These are phyloP conservation scores for Hypoxylon sp. DNA, from an alignment of 2,329 filamentous ascomycete genomes.

Conservation along the genomic window DNA sequence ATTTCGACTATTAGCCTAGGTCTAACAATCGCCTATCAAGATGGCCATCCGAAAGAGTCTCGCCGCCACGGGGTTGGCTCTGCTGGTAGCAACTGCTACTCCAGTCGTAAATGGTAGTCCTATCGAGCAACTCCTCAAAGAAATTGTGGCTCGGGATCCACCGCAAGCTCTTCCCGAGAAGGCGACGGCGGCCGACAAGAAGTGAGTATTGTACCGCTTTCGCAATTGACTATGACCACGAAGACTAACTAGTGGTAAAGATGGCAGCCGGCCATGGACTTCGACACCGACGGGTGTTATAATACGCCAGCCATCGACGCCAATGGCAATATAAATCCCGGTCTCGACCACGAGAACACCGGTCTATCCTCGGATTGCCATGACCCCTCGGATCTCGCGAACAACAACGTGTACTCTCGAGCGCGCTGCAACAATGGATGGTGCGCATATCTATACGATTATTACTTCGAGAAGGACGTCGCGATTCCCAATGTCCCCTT, in stretches of 20 bases:
- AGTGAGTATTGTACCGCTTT: constrained; percentile 36
- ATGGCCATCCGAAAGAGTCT: constrained; percentile 48
- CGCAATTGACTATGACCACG: constrained; percentile 1
- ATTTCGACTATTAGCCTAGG: constrained; percentile 15
- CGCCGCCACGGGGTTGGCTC: constrained; percentile 45
- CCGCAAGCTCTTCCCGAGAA: constrained; percentile 49
- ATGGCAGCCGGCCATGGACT: constrained; percentile 54
- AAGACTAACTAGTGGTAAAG: constrained; percentile 29
- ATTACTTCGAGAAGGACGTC: constrained; percentile 64
- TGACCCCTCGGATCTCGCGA: constrained; percentile 54
- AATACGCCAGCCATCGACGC: constrained; percentile 58
- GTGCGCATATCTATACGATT: constrained; percentile 62
- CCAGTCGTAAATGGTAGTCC: constrained; percentile 41
- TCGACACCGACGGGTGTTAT: constrained; percentile 58
- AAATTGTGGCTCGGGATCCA: constrained; percentile 47
- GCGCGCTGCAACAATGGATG: constrained; percentile 61
- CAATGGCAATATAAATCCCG: constrained; percentile 54
- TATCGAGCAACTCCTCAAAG: constrained; percentile 40
- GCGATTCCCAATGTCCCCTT: constrained; percentile 50
- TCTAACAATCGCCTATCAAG: constrained; percentile 26
- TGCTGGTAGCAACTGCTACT: constrained; percentile 43
- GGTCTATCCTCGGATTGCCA: constrained; percentile 53
- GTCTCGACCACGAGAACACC: constrained; percentile 52
- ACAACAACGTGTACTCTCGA: constrained; percentile 61
- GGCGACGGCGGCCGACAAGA: constrained; percentile 50